These are phyloP conservation scores for Phytophthora agathidicida DNA, from an alignment of 352 stramenopile genomes.

Conservation along the genomic window DNA sequence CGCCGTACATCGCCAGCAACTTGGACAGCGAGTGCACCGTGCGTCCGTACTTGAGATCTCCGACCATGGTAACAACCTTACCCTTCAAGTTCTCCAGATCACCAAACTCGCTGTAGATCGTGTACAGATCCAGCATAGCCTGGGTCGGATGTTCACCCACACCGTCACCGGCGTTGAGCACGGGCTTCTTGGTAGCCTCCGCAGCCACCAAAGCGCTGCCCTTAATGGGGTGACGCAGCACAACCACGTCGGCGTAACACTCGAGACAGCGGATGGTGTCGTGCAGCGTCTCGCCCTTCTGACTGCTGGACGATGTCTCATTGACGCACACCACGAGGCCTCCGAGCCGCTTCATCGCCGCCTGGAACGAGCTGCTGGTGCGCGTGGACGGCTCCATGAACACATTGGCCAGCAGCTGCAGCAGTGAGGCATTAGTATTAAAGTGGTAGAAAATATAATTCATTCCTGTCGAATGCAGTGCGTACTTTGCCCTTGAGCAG, in stretches of 20 bases:
- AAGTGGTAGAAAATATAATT: too few species aligned
- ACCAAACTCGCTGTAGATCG: slow-evolving; percentile 92
- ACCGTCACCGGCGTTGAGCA: slow-evolving; percentile 96
- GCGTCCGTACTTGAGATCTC: slow-evolving; percentile 99
- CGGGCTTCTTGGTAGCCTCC: slow-evolving; percentile 85
- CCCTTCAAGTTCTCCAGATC: slow-evolving; percentile 63
- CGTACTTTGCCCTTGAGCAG: slow-evolving; percentile 85
- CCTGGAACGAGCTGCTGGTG: slow-evolving; percentile 98
- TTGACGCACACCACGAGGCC: slow-evolving; percentile 95
- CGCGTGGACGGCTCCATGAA: slow-evolving; percentile 99
- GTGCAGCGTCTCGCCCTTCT: slow-evolving; percentile 98
- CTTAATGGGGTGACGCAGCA: slow-evolving; percentile 94
- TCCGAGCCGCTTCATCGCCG: slow-evolving; percentile 96
- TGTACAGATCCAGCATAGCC: slow-evolving; percentile 98
- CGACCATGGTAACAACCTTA: slow-evolving; percentile 96
- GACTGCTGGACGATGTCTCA: slow-evolving; percentile 93
- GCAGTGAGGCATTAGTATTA: too few species aligned
- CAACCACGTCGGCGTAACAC: slow-evolving; percentile 96
- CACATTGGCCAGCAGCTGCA: slow-evolving; percentile 93
- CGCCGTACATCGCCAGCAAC: slow-evolving; percentile 92
- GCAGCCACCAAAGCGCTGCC: slow-evolving; percentile 86
- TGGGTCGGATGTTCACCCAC: slow-evolving; percentile 99
- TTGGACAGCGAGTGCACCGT: slow-evolving; percentile 98
- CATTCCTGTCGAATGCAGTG: too few species aligned
- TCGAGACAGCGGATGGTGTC: slow-evolving; percentile 97